Conservation (phyloP, 345 rosid species). For the Combretum micranthum region DNA sequence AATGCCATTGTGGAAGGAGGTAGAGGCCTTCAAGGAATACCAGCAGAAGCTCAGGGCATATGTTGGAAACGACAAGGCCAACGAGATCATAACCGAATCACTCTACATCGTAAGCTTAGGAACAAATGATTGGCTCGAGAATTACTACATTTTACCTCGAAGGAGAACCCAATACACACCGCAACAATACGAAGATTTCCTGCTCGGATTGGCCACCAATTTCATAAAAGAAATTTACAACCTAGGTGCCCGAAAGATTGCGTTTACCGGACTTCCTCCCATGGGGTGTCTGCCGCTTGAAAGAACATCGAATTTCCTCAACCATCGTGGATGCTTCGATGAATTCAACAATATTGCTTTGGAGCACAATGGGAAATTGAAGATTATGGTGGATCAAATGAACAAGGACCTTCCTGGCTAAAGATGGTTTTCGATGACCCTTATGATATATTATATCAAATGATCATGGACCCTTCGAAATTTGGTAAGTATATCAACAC, state of each 20-base stretch:
- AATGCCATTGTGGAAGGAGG: constrained; percentile 51
- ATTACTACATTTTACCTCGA: constrained; percentile 33
- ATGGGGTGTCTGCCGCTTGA: constrained; percentile 77
- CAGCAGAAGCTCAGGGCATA: constrained; percentile 31
- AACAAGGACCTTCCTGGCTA: constrained; percentile 43
- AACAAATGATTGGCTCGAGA: constrained; percentile 60
- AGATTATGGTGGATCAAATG: constrained; percentile 19
- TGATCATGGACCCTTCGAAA: constrained; percentile 24
- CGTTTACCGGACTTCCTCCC: constrained; percentile 51
- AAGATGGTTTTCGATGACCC: constrained; percentile 25
- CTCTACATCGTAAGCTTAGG: constrained; percentile 54
- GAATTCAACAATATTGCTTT: constrained; percentile 38
- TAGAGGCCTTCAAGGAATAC: constrained; percentile 45
- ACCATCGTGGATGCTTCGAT: constrained; percentile 18
- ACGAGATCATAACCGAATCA: constrained; percentile 21
- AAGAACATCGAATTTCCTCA: constrained; percentile 35
- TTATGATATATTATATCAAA: constrained; percentile 26
- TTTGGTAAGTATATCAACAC: constrained; percentile 26
- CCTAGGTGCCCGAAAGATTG: constrained; percentile 47
- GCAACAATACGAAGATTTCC: constrained; percentile 36
- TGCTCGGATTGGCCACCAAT: constrained; percentile 26
- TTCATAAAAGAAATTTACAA: constrained; percentile 27
- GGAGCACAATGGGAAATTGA: constrained; percentile 44
- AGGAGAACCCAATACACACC: constrained; percentile 28
- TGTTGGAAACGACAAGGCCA: constrained; percentile 32